phyloP scores from a whole-genome alignment of 2,329 filamentous ascomycete genomes.

The Incumbomyces delicatus region DNA sequence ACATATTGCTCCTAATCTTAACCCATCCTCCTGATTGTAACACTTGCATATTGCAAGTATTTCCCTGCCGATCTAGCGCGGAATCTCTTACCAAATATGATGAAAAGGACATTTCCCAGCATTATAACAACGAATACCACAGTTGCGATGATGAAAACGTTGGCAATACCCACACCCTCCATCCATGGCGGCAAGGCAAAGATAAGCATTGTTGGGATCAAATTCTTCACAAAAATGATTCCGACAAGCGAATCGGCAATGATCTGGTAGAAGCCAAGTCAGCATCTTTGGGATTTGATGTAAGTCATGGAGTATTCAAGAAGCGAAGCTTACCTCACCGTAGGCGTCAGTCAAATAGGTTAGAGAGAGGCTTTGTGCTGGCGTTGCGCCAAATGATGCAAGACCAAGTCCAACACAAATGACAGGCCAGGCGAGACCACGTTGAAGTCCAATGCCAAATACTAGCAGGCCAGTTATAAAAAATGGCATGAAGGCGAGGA shows the following conservation, averaged over 20 bases:
- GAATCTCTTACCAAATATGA: constrained; percentile 27
- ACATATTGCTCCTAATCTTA: too few relatives aligned
- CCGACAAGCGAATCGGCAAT: constrained; percentile 39
- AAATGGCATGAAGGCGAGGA: constrained; percentile 20
- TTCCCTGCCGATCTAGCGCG: constrained; percentile 23
- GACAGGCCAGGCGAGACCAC: constrained; percentile 19
- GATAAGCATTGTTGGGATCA: constrained; percentile 36
- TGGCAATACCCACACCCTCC: constrained; percentile 28
- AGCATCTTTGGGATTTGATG: background rate
- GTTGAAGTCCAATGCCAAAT: constrained; percentile 28
- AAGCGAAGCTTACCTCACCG: constrained; percentile 18
- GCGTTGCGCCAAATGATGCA: constrained; percentile 12
- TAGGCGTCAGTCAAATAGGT: constrained; percentile 25
- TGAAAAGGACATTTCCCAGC: constrained; percentile 19
- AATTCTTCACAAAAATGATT: constrained; percentile 37
- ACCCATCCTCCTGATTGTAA: background rate
- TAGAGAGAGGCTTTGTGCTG: constrained; percentile 18
- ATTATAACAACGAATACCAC: constrained; percentile 27
- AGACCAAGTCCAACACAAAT: constrained; percentile 16
- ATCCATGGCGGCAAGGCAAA: constrained; percentile 39
- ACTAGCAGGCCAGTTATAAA: constrained; percentile 27
- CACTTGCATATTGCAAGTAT: constrained; percentile 25
- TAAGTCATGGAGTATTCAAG: background rate
- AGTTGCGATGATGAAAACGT: constrained; percentile 33
- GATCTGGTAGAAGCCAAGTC: constrained; percentile 26